Evolutionary conservation across 768 basidiomycete genomes (phyloP).

Genomic region (Mycena vulgaris): DNA sequence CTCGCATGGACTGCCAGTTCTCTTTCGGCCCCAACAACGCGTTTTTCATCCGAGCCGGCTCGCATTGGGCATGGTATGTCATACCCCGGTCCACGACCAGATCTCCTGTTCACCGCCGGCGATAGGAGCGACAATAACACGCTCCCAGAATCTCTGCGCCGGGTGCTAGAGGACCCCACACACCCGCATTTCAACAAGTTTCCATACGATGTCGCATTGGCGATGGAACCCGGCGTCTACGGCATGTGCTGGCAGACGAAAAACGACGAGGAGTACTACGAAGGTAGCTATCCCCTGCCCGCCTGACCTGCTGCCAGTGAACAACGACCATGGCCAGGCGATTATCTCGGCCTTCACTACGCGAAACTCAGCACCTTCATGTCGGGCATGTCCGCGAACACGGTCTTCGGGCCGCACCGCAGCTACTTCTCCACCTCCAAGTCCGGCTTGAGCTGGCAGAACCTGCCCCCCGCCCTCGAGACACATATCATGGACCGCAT

Average conservation of each 20-base stretch:
- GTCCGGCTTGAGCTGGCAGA: slow-evolving; percentile 21
- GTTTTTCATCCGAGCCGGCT: slow-evolving; percentile 22
- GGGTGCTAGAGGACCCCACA: slow-evolving; percentile 12
- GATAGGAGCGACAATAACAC: slow-evolving; percentile 29
- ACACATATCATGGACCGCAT: slow-evolving; percentile 19
- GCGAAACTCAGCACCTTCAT: slow-evolving; percentile 21
- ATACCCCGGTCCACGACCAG: not conserved
- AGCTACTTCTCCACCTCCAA: slow-evolving; percentile 30
- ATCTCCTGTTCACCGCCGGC: not conserved
- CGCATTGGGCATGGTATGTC: slow-evolving; percentile 4
- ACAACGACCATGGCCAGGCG: too few relatives aligned
- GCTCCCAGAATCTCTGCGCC: slow-evolving; percentile 7
- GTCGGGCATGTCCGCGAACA: not conserved
- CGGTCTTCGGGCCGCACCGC: slow-evolving; percentile 23
- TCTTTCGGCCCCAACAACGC: slow-evolving; percentile 33
- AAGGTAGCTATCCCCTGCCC: not conserved
- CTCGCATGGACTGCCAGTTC: slow-evolving; percentile 32
- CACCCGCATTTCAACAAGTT: slow-evolving; percentile 5
- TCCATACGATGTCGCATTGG: slow-evolving; percentile 24
- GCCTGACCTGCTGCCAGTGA: not conserved
- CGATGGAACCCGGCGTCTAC: slow-evolving; percentile 32
- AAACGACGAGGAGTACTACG: slow-evolving; percentile 16
- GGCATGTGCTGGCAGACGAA: slow-evolving; percentile 20
- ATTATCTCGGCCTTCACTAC: slow-evolving; percentile 24
- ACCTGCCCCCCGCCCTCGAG: slow-evolving; percentile 21